Evolutionary conservation across 495 filamentous ascomycete genomes (phyloP).

Genomic region (Penicillium mononematosum): DNA sequence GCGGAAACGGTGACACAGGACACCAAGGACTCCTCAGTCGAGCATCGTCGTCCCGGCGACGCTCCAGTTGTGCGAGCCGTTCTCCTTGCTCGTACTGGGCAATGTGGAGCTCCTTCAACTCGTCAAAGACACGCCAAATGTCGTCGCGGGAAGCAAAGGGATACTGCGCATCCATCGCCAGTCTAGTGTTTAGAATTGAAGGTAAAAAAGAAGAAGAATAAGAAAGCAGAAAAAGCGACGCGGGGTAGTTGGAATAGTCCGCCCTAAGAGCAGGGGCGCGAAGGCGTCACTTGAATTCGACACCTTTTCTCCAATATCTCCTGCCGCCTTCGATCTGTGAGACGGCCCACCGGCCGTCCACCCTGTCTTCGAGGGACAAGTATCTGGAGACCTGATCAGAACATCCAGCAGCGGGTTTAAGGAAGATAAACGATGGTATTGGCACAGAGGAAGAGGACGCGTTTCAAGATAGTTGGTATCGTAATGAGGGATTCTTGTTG

Average conservation of each 20-base stretch:
- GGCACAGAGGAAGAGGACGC: neutral
- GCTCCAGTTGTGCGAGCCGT: conserved; percentile 73
- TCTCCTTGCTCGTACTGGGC: conserved; percentile 80
- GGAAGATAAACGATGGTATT: neutral
- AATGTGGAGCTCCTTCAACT: conserved; percentile 77
- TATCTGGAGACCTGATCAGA: conserved; percentile 18
- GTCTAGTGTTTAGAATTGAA: neutral
- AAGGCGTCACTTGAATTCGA: neutral
- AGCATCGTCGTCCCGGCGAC: conserved; percentile 78
- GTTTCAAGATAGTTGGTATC: neutral
- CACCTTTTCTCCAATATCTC: conserved; percentile 25
- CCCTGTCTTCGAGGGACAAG: conserved; percentile 30
- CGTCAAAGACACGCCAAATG: conserved; percentile 82
- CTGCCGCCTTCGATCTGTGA: conserved; percentile 39
- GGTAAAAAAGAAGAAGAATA: neutral
- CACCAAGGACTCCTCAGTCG: conserved; percentile 85
- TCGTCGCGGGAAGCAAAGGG: conserved; percentile 69
- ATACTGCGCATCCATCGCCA: conserved; percentile 63
- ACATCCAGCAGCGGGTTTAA: conserved; percentile 16
- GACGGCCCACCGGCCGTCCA: conserved; percentile 52
- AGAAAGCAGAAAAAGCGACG: conserved; percentile 3
- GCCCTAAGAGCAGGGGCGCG: neutral
- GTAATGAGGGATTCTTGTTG: neutral
- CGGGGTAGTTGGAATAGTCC: neutral
- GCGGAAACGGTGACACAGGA: conserved; percentile 73